phyloP scores from a whole-genome alignment of 1,284 basidiomycete genomes.

The Xanthoconium separans region DNA sequence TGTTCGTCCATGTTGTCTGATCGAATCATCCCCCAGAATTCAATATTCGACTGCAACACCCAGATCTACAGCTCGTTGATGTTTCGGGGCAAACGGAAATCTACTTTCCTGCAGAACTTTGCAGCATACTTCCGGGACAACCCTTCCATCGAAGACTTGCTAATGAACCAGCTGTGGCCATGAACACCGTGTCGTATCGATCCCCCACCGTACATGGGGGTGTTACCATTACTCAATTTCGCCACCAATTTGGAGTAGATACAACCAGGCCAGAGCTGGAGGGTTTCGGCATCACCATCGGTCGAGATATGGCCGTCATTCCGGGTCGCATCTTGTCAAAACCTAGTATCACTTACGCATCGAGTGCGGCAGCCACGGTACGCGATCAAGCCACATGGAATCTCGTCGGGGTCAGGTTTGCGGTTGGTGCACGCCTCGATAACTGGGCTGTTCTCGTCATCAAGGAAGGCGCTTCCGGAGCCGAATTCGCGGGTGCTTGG shows the following conservation, averaged over 20 bases:
- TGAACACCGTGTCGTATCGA: background rate
- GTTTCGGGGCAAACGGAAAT: background rate
- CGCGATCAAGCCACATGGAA: background rate
- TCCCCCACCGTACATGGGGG: background rate
- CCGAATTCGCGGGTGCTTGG: background rate
- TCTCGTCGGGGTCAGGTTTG: slow-evolving; percentile 1
- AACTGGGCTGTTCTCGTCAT: background rate
- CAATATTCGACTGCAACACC: background rate
- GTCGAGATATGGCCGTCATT: background rate
- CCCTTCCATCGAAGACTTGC: no score
- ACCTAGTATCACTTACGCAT: background rate
- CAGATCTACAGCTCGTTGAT: background rate
- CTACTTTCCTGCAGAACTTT: background rate
- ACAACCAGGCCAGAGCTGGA: background rate
- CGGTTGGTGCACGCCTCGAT: background rate
- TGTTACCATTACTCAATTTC: background rate
- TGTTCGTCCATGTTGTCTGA: background rate
- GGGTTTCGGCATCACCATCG: background rate
- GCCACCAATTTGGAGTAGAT: background rate
- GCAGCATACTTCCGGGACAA: background rate
- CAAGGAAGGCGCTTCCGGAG: background rate
- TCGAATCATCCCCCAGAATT: background rate
- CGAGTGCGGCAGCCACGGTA: background rate
- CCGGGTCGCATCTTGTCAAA: background rate
- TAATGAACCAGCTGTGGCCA: background rate